These are phyloP conservation scores for Melampsora americana DNA, from an alignment of 1,284 basidiomycete genomes.

Conservation along the genomic window DNA sequence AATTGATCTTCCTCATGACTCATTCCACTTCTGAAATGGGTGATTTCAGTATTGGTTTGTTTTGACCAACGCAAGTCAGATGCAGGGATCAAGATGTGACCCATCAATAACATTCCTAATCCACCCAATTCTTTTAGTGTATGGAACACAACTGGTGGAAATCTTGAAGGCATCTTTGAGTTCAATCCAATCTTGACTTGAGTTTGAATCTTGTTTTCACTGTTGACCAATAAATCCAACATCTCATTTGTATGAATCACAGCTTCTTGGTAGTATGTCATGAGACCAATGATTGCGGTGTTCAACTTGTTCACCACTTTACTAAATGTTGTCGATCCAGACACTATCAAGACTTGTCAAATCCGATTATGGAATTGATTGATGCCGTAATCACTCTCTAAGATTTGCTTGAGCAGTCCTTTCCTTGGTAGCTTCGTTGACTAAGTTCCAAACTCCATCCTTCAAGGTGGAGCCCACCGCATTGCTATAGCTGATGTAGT, in stretches of 20 bases:
- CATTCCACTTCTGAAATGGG: slow-evolving; percentile 56
- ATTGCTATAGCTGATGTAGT: slow-evolving; percentile 95
- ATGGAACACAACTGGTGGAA: too few species aligned
- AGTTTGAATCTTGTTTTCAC: too few species aligned
- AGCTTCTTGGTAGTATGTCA: slow-evolving; percentile 99
- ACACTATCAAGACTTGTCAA: slow-evolving; percentile 96
- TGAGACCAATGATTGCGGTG: slow-evolving; percentile 81
- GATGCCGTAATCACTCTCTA: slow-evolving; percentile 70
- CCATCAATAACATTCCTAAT: too few species aligned
- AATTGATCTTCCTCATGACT: slow-evolving; percentile 67
- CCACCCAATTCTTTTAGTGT: too few species aligned
- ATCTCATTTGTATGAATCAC: too few species aligned
- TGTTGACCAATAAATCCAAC: too few species aligned
- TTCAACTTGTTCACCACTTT: slow-evolving; percentile 99
- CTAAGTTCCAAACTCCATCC: slow-evolving; percentile 93
- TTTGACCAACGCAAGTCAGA: slow-evolving; percentile 96
- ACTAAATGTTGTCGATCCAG: slow-evolving; percentile 95
- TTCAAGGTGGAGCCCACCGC: slow-evolving; percentile 98
- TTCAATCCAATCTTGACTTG: too few species aligned
- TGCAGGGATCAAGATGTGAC: too few species aligned
- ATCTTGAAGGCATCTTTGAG: too few species aligned
- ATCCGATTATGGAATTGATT: slow-evolving; percentile 95
- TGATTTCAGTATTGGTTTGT: slow-evolving; percentile 82
- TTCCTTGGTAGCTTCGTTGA: slow-evolving; percentile 90
- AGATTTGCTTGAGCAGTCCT: slow-evolving; percentile 95